phyloP scores from a whole-genome alignment of 2,329 filamentous ascomycete species.

The Purpureocillium lavendulum region DNA sequence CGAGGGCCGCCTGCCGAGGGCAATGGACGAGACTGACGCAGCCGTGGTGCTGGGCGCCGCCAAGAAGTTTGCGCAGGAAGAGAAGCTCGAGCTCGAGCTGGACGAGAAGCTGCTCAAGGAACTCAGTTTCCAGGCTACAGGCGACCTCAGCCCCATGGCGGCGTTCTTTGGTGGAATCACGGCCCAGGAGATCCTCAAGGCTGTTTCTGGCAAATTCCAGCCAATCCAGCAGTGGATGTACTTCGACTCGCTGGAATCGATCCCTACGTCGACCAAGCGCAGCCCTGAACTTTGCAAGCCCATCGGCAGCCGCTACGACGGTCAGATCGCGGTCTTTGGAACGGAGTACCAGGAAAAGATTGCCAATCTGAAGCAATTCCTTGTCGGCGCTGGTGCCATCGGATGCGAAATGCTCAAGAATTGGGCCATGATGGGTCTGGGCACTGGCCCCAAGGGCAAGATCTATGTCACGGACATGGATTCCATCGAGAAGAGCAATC shows the following conservation, averaged over 20 bases:
- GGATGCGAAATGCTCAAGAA: conserved; percentile 99
- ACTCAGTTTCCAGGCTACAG: conserved; percentile 86
- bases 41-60: conserved; percentile 67
- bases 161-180: conserved; percentile 91
- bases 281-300: conserved; percentile 86
- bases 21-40: conserved; percentile 81
- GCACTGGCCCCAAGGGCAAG: conserved; percentile 76
- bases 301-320: conserved; percentile 79
- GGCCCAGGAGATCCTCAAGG: conserved; percentile 92
- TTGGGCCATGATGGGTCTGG: conserved; percentile 97
- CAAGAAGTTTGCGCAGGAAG: conserved; percentile 63
- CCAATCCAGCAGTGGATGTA: conserved; percentile 96
- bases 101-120: conserved; percentile 91
- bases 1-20: conserved; percentile 68
- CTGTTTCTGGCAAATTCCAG: conserved; percentile 94
- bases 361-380: conserved; percentile 80
- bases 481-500: conserved; percentile 96
- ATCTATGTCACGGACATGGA: conserved; percentile 97
- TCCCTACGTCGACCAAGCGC: conserved; percentile 66
- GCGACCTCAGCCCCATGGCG: conserved; percentile 85
- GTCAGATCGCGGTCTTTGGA: conserved; percentile 94
- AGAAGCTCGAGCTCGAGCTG: conserved; percentile 61
- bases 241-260: conserved; percentile 94
- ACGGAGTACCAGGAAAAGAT: conserved; percentile 91
- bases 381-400: conserved; percentile 94